Percentiles rank a stretch among this genome's conserved stretches.
phyloP scores from a whole-genome alignment of 2,329 filamentous ascomycete genomes.

The Aspergillus quadricinctus region DNA sequence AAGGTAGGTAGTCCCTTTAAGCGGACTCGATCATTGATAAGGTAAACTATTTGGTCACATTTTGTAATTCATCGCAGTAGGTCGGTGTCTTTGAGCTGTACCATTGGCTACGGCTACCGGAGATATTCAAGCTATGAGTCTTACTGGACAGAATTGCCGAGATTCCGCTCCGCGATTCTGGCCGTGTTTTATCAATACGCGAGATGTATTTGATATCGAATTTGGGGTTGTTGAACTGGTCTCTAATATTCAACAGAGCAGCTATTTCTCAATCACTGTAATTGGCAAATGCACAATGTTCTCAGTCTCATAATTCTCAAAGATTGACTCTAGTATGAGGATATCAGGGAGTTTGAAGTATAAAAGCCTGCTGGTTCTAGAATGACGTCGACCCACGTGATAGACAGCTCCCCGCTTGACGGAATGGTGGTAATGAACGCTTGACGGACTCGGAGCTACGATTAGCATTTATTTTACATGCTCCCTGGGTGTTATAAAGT shows the following conservation, averaged over 20 bases:
- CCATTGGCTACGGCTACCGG: constrained; percentile 2
- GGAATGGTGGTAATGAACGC: not conserved
- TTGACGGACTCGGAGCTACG: not conserved
- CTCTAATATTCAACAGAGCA: not conserved
- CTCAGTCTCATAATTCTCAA: not conserved
- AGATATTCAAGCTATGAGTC: not conserved
- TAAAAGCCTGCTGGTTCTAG: not conserved
- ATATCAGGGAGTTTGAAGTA: not conserved
- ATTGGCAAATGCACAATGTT: not conserved
- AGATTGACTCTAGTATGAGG: not conserved
- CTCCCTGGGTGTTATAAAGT: not conserved
- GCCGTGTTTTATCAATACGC: constrained; percentile 2
- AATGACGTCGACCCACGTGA: constrained; percentile 18
- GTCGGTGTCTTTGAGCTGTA: not conserved
- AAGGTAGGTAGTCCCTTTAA: not conserved
- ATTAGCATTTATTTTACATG: not conserved
- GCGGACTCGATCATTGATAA: not conserved
- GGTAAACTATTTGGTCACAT: not conserved
- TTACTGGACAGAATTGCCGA: constrained; percentile 1
- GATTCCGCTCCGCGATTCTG: not conserved
- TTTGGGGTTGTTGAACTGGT: not conserved
- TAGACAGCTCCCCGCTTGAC: constrained; percentile 8
- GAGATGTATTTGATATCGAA: not conserved
- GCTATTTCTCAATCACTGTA: not conserved
- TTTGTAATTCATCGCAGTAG: not conserved